These are phyloP conservation scores for Circinella umbellata DNA, from an alignment of 371 early-diverging fungal species.

Conservation along the genomic window DNA sequence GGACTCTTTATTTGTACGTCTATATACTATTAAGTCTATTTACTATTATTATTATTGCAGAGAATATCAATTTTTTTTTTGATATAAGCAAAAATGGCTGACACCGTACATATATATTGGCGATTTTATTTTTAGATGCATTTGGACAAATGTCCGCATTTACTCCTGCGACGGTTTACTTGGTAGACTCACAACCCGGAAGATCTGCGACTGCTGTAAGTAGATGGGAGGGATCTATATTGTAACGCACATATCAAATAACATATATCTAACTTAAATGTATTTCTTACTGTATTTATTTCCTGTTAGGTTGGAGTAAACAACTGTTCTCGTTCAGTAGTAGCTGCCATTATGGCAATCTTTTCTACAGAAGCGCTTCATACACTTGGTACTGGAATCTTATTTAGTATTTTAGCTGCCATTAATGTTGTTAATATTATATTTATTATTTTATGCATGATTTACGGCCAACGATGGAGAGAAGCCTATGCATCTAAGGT, in stretches of 20 bases:
- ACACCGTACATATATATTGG: not conserved
- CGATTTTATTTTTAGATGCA: slow-evolving; percentile 20
- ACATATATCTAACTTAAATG: too few species aligned
- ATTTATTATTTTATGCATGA: slow-evolving; percentile 27
- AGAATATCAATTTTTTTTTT: too few species aligned
- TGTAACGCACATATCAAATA: too few species aligned
- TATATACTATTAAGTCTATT: too few species aligned
- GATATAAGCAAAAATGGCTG: not conserved
- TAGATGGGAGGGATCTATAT: not conserved
- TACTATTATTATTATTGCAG: not conserved
- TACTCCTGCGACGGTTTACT: slow-evolving; percentile 23
- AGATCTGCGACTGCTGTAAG: slow-evolving; percentile 11
- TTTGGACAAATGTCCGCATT: slow-evolving; percentile 38
- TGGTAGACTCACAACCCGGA: slow-evolving; percentile 27
- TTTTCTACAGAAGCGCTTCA: slow-evolving; percentile 31
- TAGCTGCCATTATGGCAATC: slow-evolving; percentile 37
- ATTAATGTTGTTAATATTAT: slow-evolving; percentile 27
- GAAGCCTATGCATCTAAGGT: not conserved
- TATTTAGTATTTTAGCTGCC: slow-evolving; percentile 33
- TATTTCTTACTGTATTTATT: slow-evolving; percentile 24
- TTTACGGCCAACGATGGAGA: slow-evolving; percentile 32
- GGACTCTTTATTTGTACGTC: slow-evolving; percentile 39
- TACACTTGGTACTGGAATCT: slow-evolving; percentile 29
- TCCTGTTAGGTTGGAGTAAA: slow-evolving; percentile 27
- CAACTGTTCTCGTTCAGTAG: slow-evolving; percentile 44